Evolutionary conservation across 2,329 filamentous ascomycete genomes (phyloP).

Genomic region (Alternaria longipes): DNA sequence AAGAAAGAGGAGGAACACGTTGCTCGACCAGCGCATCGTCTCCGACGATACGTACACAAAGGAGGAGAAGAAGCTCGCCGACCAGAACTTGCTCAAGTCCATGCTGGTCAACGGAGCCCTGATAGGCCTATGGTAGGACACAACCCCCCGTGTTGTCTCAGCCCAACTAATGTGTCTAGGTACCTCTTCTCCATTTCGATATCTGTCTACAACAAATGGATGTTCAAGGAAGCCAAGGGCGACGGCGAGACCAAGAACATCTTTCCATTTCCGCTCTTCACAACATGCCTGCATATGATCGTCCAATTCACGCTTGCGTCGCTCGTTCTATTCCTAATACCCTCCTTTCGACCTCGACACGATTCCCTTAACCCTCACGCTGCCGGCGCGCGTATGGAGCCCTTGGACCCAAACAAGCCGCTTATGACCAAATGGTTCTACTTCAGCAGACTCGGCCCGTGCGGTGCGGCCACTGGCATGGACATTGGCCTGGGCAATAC

Average conservation of each 20-base stretch:
- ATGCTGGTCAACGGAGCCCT: conserved; percentile 79
- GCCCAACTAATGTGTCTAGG: conserved; percentile 36
- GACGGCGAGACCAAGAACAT: conserved; percentile 60
- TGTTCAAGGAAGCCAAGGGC: conserved; percentile 75
- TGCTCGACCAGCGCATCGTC: conserved; percentile 76
- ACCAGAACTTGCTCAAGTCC: conserved; percentile 74
- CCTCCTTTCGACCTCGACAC: conserved; percentile 77
- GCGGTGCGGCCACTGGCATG: conserved; percentile 89
- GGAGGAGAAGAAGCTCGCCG: conserved; percentile 78
- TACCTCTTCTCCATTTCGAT: conserved; percentile 88
- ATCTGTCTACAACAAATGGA: conserved; percentile 95
- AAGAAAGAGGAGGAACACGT: conserved; percentile 73
- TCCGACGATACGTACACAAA: conserved; percentile 64
- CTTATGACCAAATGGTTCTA: conserved; percentile 92
- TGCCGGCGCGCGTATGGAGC: conserved; percentile 39
- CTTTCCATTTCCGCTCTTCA: conserved; percentile 95
- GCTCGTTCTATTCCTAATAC: conserved; percentile 81
- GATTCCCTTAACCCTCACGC: conserved; percentile 50
- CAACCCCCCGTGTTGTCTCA: not conserved
- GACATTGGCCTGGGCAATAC: conserved; percentile 97
- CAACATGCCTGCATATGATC: conserved; percentile 90
- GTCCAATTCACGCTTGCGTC: conserved; percentile 87
- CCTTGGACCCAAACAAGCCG: conserved; percentile 59
- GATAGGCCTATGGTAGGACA: conserved; percentile 78
- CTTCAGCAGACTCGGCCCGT: conserved; percentile 88